phyloP scores from a whole-genome alignment of 495 filamentous ascomycete species.

The Neurospora sp. region DNA sequence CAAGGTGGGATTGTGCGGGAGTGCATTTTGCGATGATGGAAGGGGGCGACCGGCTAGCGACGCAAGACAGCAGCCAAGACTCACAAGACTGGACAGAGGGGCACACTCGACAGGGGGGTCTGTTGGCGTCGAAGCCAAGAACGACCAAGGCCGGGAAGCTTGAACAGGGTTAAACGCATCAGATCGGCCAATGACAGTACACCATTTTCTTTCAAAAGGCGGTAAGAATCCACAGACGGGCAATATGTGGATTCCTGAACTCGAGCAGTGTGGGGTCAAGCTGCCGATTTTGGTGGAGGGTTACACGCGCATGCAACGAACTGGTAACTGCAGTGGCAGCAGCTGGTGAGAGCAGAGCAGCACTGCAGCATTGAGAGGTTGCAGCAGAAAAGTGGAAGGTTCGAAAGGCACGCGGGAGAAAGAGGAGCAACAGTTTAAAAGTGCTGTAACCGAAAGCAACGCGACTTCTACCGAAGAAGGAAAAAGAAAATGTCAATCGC shows the following conservation, averaged over 20 bases:
- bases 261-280: constrained; percentile 2
- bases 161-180: constrained; percentile 3
- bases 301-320: constrained; percentile 9
- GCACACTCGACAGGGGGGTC: constrained; percentile 2
- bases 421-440: not conserved
- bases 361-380: constrained; percentile 3
- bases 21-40: constrained; percentile 16
- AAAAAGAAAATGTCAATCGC: not conserved
- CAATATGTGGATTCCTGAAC: not conserved
- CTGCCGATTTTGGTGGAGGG: not conserved
- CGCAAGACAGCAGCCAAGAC: constrained; percentile 13
- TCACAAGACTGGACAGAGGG: constrained; percentile 3
- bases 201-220: constrained; percentile 16
- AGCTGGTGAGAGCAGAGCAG: not conserved
- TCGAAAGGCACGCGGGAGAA: not conserved
- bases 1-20: constrained; percentile 12
- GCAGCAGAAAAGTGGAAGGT: not conserved
- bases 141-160: not conserved
- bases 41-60: constrained; percentile 20
- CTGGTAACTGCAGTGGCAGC: not conserved
- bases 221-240: constrained; percentile 17
- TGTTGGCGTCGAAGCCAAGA: not conserved
- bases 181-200: not conserved
- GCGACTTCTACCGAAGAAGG: not conserved
- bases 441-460: not conserved